Percentiles rank a stretch among this genome's conserved stretches.
These are phyloP conservation scores for Prosopis cineraria DNA, from an alignment of 306 rosid genomes.

Conservation along the genomic window DNA sequence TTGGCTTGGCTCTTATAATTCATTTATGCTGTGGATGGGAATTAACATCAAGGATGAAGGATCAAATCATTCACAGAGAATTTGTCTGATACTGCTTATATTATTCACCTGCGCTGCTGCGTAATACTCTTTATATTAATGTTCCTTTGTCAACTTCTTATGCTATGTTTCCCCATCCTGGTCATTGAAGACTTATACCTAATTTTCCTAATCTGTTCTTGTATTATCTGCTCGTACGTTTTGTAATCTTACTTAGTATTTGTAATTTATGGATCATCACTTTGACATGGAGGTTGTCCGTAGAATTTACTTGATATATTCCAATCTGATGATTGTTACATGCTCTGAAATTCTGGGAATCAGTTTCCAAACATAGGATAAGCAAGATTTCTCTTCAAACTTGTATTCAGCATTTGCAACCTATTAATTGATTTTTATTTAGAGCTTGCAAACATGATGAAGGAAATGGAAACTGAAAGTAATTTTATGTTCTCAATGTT, in stretches of 20 bases:
- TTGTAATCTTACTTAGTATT: not conserved
- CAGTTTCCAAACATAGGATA: not conserved
- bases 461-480: not conserved
- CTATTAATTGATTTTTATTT: not conserved
- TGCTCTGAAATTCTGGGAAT: not conserved
- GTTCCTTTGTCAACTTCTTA: not conserved
- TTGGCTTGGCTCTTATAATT: conserved; percentile 32
- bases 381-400: not conserved
- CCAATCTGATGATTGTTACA: not conserved
- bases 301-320: conserved; percentile 2
- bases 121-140: conserved; percentile 49
- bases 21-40: too few species aligned
- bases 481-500: conserved; percentile 5
- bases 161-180: not conserved
- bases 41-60: conserved; percentile 45
- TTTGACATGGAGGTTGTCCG: not conserved
- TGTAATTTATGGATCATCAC: not conserved
- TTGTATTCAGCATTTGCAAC: not conserved
- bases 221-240: not conserved
- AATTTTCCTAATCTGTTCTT: not conserved
- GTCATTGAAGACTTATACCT: not conserved
- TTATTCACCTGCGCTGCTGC: conserved; percentile 72
- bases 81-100: conserved; percentile 63
- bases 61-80: conserved; percentile 58
- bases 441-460: not conserved